Conservation (phyloP, 768 basidiomycete species). For the Macrolepiota fuliginosa region DNA sequence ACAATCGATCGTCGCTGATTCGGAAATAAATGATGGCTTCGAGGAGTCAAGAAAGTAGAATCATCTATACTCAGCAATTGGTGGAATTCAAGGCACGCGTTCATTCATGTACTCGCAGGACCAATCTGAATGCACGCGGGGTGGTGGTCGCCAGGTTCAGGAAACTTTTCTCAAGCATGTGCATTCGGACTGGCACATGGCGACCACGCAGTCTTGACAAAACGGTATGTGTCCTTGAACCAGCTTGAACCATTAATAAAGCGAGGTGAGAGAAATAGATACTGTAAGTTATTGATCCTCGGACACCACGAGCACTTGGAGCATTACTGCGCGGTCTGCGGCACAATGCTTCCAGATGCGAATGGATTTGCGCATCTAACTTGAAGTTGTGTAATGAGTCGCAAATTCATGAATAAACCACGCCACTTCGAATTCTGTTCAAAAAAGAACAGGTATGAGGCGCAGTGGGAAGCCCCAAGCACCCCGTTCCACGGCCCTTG, state of each 20-base stretch:
- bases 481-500: neutral
- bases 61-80: neutral
- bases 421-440: neutral
- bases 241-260: constrained; percentile 20
- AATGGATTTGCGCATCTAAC: constrained; percentile 1
- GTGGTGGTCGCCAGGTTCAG: constrained; percentile 21
- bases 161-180: constrained; percentile 25
- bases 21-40: constrained; percentile 28
- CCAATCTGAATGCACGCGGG: constrained; percentile 26
- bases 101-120: neutral
- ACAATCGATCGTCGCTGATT: constrained; percentile 31
- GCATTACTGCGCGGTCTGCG: neutral
- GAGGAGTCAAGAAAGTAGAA: constrained; percentile 19
- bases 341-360: neutral
- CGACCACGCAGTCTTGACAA: constrained; percentile 27
- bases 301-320: constrained; percentile 17
- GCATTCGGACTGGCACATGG: constrained; percentile 22
- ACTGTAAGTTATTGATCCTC: constrained; percentile 27
- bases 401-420: constrained; percentile 4
- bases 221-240: constrained; percentile 15
- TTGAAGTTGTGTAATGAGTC: neutral
- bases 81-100: constrained; percentile 6
- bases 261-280: constrained; percentile 13
- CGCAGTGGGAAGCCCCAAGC: neutral
- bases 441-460: neutral